phyloP scores from a whole-genome alignment of 78 protist species.

The Dictyostelium firmibasis region DNA sequence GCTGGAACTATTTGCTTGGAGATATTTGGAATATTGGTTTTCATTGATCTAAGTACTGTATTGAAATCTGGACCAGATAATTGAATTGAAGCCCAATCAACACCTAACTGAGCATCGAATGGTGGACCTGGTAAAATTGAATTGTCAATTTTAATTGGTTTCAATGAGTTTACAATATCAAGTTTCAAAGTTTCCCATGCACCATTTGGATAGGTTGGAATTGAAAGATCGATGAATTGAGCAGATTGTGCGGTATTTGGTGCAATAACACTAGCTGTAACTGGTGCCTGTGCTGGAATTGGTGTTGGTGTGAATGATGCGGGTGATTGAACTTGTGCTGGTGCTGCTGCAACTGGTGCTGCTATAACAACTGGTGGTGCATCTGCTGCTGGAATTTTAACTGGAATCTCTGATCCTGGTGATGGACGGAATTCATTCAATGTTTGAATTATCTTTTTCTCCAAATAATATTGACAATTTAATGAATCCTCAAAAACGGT shows the following conservation, averaged over 20 bases:
- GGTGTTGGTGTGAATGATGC: background rate
- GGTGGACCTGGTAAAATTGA: slow-evolving; percentile 37
- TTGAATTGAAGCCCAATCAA: slow-evolving; percentile 34
- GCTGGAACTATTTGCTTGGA: slow-evolving; percentile 54
- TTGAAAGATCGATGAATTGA: slow-evolving; percentile 13
- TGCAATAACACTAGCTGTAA: background rate
- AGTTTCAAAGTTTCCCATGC: slow-evolving; percentile 39
- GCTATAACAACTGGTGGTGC: slow-evolving; percentile 8
- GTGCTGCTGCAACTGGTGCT: background rate
- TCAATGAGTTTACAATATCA: background rate
- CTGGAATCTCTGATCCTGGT: slow-evolving; percentile 16
- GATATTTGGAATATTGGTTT: slow-evolving; percentile 45
- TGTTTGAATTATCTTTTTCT: slow-evolving; percentile 34
- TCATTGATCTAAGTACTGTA: slow-evolving; percentile 24
- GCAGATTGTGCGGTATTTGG: background rate
- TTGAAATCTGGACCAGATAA: background rate
- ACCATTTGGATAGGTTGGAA: slow-evolving; percentile 45
- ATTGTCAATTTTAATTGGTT: slow-evolving; percentile 22
- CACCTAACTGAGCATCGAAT: slow-evolving; percentile 43
- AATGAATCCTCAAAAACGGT: slow-evolving; percentile 43
- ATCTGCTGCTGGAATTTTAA: background rate
- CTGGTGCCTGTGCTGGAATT: slow-evolving; percentile 5
- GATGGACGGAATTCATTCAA: slow-evolving; percentile 66
- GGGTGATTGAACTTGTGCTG: background rate
- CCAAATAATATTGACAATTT: slow-evolving; percentile 67